Conservation (phyloP, 1,284 basidiomycete genomes). For the Blastosporella zonata region DNA sequence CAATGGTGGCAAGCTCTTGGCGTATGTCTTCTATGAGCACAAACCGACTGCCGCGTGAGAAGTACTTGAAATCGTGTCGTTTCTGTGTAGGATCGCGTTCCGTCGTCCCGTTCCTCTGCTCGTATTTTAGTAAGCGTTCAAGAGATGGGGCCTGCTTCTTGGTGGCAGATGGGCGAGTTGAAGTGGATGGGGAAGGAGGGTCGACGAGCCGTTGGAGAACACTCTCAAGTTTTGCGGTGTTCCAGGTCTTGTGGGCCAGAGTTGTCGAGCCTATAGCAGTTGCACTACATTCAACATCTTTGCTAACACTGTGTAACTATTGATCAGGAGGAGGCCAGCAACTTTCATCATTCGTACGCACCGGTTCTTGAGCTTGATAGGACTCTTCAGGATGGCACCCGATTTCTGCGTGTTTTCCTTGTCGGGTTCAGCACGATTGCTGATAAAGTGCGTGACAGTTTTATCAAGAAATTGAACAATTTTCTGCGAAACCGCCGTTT, state of each 20-base stretch:
- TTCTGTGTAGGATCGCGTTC: conserved; percentile 91
- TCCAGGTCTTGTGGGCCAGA: conserved; percentile 91
- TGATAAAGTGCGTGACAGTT: conserved; percentile 85
- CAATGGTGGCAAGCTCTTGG: conserved; percentile 72
- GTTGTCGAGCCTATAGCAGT: conserved; percentile 75
- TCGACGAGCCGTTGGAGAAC: conserved; percentile 63
- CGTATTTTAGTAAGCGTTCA: conserved; percentile 77
- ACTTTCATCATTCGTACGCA: conserved; percentile 30
- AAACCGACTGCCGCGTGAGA: conserved; percentile 75
- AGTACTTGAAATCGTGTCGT: conserved; percentile 88
- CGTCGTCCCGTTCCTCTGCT: conserved; percentile 83
- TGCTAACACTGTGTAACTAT: conserved; percentile 25
- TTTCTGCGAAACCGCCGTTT: conserved; percentile 39
- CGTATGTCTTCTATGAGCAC: conserved; percentile 90
- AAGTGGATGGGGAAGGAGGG: conserved; percentile 25
- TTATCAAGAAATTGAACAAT: conserved; percentile 82
- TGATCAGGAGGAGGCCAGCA: background rate
- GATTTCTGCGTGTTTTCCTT: conserved; percentile 60
- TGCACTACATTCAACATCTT: conserved; percentile 33
- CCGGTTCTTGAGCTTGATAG: conserved; percentile 59
- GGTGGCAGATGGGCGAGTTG: conserved; percentile 23
- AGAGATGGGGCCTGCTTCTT: conserved; percentile 37
- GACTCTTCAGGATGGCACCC: conserved; percentile 50
- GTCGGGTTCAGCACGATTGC: conserved; percentile 52
- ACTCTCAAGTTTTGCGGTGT: conserved; percentile 68